phyloP scores from a whole-genome alignment of 2,329 filamentous ascomycete genomes.

The Orbilia blumenaviensis region DNA sequence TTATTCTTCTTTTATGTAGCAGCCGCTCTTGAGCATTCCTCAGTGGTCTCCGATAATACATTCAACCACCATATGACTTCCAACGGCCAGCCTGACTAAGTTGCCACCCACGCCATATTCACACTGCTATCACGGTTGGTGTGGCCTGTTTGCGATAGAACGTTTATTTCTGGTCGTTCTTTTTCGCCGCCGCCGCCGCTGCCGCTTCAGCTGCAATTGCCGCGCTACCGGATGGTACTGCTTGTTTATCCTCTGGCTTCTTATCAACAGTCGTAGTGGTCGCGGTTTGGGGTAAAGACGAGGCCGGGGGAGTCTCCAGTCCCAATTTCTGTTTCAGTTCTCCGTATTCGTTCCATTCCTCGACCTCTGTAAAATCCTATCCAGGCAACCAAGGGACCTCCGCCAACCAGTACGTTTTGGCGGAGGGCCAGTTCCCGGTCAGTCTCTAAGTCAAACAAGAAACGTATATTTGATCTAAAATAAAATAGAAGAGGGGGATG shows the following conservation, averaged over 20 bases:
- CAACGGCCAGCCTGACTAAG: background rate
- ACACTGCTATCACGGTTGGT: too few relatives aligned
- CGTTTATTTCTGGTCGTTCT: constrained; percentile 25
- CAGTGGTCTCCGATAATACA: constrained; percentile 10
- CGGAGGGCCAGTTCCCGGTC: background rate
- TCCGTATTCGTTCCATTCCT: constrained; percentile 99
- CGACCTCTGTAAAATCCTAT: constrained; percentile 90
- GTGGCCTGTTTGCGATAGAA: too few relatives aligned
- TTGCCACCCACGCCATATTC: background rate
- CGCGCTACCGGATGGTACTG: constrained; percentile 1
- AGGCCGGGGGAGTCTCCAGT: constrained; percentile 70
- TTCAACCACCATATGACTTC: background rate
- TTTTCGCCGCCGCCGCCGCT: constrained; percentile 21
- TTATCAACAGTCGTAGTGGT: constrained; percentile 47
- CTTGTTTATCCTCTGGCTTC: constrained; percentile 48
- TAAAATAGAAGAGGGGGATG: background rate
- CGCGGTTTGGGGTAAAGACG: constrained; percentile 57
- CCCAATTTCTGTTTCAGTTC: constrained; percentile 88
- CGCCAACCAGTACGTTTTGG: background rate
- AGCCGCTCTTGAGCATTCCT: too few relatives aligned
- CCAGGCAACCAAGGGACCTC: constrained; percentile 16
- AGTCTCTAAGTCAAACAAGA: background rate
- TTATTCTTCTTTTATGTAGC: too few relatives aligned
- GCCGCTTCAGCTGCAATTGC: constrained; percentile 31
- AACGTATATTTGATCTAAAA: background rate